Conservation (phyloP, 305 asterid genomes). For the Ajuga reptans region DNA sequence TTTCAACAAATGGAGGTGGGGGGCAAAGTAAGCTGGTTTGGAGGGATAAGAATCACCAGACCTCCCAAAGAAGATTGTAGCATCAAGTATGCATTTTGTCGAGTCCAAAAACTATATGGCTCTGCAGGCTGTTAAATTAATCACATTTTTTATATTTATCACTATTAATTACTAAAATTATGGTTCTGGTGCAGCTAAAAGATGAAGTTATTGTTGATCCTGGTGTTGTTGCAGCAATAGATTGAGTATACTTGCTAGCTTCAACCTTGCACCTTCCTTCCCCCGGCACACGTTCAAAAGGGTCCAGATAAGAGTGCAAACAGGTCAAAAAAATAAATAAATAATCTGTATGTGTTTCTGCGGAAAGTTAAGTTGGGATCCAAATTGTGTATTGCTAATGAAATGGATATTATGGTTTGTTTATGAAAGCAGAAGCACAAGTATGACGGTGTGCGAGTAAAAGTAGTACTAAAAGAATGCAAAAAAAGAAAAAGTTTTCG, state of each 20-base stretch:
- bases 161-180: constrained; percentile 20
- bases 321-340: not conserved
- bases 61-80: constrained; percentile 44
- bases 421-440: constrained; percentile 16
- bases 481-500: not conserved
- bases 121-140: constrained; percentile 22
- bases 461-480: constrained; percentile 6
- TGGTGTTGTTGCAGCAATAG: constrained; percentile 19
- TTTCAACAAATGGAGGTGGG: constrained; percentile 63
- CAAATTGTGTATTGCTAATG: constrained; percentile 17
- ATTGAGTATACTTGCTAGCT: constrained; percentile 19
- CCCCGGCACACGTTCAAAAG: constrained; percentile 5
- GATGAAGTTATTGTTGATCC: constrained; percentile 18
- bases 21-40: constrained; percentile 84
- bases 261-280: constrained; percentile 13
- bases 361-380: constrained; percentile 1
- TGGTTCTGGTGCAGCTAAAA: constrained; percentile 32
- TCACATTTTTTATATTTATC: not conserved
- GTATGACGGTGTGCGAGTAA: constrained; percentile 5
- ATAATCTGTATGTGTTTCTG: not conserved
- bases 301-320: constrained; percentile 13
- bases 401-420: constrained; percentile 15
- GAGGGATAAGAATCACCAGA: constrained; percentile 45
- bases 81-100: constrained; percentile 22
- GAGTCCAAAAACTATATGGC: constrained; percentile 12